Conservation (phyloP, 768 basidiomycete species). For the Epithele typhae region DNA sequence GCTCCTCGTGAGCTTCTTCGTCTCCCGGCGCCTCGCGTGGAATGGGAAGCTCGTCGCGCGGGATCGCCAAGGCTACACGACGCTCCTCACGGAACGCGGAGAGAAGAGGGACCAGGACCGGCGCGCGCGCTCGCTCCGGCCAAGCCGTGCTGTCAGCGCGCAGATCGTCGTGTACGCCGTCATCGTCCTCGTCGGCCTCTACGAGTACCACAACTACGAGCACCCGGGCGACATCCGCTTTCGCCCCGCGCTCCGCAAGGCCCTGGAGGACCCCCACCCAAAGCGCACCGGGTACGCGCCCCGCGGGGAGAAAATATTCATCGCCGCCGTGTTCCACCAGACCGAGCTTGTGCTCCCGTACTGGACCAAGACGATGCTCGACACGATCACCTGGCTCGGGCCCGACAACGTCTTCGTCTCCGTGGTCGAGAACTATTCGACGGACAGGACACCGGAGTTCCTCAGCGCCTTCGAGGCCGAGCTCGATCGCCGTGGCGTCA, state of each 20-base stretch:
- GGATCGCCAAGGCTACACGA: too few species aligned
- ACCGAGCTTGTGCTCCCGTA: conserved; percentile 36
- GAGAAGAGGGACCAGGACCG: too few species aligned
- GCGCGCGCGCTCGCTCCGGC: too few species aligned
- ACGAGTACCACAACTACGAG: conserved; percentile 18
- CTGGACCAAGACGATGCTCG: too few species aligned
- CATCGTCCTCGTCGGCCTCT: conserved; percentile 7
- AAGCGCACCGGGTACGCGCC: conserved; percentile 20
- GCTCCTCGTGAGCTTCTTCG: too few species aligned
- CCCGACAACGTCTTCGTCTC: too few species aligned
- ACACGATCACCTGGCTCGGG: too few species aligned
- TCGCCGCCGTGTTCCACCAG: conserved; percentile 36
- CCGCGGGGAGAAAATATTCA: neutral
- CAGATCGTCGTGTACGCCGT: conserved; percentile 3
- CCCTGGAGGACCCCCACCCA: conserved; percentile 17
- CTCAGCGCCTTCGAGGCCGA: conserved; percentile 23
- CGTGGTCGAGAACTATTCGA: conserved; percentile 37
- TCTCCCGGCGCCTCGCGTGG: too few species aligned
- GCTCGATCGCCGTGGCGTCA: conserved; percentile 20
- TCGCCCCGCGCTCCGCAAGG: conserved; percentile 17
- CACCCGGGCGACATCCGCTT: conserved; percentile 24
- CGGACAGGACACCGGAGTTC: conserved; percentile 28
- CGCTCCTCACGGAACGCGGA: too few species aligned
- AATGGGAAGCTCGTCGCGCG: too few species aligned
- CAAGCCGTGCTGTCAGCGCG: too few species aligned